Base-by-base conservation (phyloP, 441 rosid genomes). In the Metrosideros polymorpha region DNA sequence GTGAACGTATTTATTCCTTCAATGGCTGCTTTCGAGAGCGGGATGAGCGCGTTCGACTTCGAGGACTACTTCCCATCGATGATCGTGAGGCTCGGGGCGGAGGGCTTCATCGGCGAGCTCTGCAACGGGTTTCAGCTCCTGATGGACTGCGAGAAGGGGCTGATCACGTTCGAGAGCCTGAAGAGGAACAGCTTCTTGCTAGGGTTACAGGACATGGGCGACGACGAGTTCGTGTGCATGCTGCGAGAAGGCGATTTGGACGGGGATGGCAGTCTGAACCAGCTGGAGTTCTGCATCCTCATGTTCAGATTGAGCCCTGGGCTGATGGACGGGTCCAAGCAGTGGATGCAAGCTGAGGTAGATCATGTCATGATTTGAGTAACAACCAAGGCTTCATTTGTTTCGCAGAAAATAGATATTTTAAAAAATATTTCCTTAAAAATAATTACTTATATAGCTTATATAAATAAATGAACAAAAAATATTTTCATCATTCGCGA, bases 271-370 rank as follows among this genome's bases (percentile, higher is more conserved):
- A 91, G 89, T 56, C 89, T 91, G 59, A 89, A 87, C 86, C 93
- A 90, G 87, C 66, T 90, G 89, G 93, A 91, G 86, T 91, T 91
- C 77, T 91, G 93, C 47, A 87, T 91, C 71, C 92, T 91, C 50
- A 91, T 91, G 93, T 87, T 90, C 47, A 91, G 91, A 88, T 77
- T 91, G 87, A 91, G 93, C 84, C 93, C 93, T 9, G 90, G 90
- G 32, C 61, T 91, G 27, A 61, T 89, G 90, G 89, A 90, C 63
- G 86, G 90, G 50, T 84, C 89, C 61, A 86, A 87, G 35, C 90
- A 89, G 85, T 86, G 88, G 89, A 61, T 88, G 55, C 91, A 84
- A 84, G 49, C 82, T 39, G 84, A 22, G 85, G 82, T 30, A 85
- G 82, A 71, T 17, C 83, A 35, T 18, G 61, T 19, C n/a, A 57